phyloP scores from a whole-genome alignment of 352 stramenopile species.

The Peronospora farinosa region DNA sequence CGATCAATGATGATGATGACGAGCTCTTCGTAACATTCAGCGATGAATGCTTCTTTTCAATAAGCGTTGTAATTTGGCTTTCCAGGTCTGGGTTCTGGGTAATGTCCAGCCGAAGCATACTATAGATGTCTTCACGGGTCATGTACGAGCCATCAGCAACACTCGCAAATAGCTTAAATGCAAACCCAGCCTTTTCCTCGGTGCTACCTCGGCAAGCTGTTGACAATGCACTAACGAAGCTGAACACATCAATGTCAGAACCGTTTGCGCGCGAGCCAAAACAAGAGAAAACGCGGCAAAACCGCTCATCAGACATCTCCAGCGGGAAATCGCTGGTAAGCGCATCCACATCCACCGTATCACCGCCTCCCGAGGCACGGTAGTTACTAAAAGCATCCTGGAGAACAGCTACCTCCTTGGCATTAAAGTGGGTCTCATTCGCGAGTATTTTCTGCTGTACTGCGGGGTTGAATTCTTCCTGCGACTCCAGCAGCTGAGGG shows the following conservation, averaged over 20 bases:
- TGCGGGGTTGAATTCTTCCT: slow-evolving; percentile 85
- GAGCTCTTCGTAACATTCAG: slow-evolving; percentile 42
- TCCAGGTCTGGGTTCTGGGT: slow-evolving; percentile 71
- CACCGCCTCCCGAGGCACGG: slow-evolving; percentile 53
- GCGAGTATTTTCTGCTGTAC: slow-evolving; percentile 86
- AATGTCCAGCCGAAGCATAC: slow-evolving; percentile 77
- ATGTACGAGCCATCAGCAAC: slow-evolving; percentile 42
- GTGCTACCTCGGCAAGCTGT: slow-evolving; percentile 65
- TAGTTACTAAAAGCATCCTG: slow-evolving; percentile 86
- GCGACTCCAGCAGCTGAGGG: slow-evolving; percentile 70
- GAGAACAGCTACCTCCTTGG: slow-evolving; percentile 71
- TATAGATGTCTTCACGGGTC: slow-evolving; percentile 76
- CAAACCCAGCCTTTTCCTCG: slow-evolving; percentile 72
- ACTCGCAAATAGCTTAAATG: slow-evolving; percentile 75
- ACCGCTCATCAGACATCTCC: slow-evolving; percentile 80
- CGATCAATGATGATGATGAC: slow-evolving; percentile 43
- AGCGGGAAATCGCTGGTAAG: slow-evolving; percentile 75
- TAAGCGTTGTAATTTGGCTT: slow-evolving; percentile 51
- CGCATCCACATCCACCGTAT: slow-evolving; percentile 69
- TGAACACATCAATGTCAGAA: slow-evolving; percentile 80
- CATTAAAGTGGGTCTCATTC: slow-evolving; percentile 73
- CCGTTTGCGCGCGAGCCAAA: slow-evolving; percentile 78
- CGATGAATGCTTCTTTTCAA: slow-evolving; percentile 50
- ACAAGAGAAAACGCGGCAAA: slow-evolving; percentile 66
- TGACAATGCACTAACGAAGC: slow-evolving; percentile 75